Evolutionary conservation across 1,139 yeast genomes (phyloP), one percentile per base, ranked within the genome.

Genomic region (Blastobotrys raffinosifermentans): DNA sequence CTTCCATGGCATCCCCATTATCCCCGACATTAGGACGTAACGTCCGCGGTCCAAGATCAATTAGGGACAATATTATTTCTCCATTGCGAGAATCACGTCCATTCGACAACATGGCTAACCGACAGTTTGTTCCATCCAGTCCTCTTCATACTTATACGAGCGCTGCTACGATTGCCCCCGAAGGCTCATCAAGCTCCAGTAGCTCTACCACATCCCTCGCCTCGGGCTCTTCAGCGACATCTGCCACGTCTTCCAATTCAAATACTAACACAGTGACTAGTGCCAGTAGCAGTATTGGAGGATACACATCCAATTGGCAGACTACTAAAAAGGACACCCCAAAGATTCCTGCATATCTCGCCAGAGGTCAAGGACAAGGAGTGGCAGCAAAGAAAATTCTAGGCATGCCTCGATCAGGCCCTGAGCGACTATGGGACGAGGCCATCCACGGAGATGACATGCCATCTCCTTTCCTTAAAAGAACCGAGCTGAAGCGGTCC

Each of bases 401-500:
- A 4, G 50, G 43, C 31, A 35, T 49, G 11, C 53, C 48, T 21
- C 38, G 43, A 25, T 48, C 40, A 13, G 9, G 22, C 23, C 42
- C 38, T 25, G 44, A 38, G 19, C 29, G 35, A 14, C 15, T 43
- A 15, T 51, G 55, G 56, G 53, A 47, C 29, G 57, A 53, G 21
- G 35, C 41, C 10, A 36, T 44, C 11, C 52, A 51, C 26, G 54
- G 54, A n/a, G 56, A 53, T 13, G 56, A 52, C 26, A 49, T 54
- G 52, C 58, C 58, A 5, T 49, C 55, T 19, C 58, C 58, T 14
- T 54, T 54, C 34, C 32, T 54, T 26, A 38, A 46, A 29, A 42
- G 55, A 20, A 46, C 54, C 77, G 70, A 48, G 70, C 11, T 25
- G 15, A 25, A 14, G 11, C 23, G 9, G 23, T 20, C 8, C n/a